Conservation (phyloP, 2,329 filamentous ascomycete species). For the Botrytis fragariae region DNA sequence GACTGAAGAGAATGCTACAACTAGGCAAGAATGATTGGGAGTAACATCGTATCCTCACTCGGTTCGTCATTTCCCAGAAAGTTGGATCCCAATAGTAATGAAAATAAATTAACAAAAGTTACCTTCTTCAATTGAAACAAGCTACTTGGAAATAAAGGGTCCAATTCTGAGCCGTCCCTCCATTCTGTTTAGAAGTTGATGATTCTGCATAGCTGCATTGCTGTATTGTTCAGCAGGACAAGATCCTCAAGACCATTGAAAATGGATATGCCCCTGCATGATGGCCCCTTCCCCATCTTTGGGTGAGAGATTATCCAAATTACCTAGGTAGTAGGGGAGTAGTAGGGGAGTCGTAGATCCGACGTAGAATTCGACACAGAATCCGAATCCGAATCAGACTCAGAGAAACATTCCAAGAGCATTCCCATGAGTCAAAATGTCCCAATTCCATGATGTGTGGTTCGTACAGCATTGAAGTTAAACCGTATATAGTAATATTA, state of each 20-base stretch:
- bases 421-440: neutral
- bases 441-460: neutral
- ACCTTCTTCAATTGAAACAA: slow-evolving; percentile 8
- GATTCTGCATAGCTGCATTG: neutral
- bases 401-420: neutral
- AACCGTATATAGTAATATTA: neutral
- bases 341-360: too few relatives aligned
- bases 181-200: neutral
- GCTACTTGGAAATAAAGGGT: neutral
- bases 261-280: slow-evolving; percentile 13
- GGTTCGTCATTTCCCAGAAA: neutral
- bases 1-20: neutral
- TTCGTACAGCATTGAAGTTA: neutral
- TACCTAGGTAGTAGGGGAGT: neutral
- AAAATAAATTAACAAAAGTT: neutral
- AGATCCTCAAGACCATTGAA: slow-evolving; percentile 1
- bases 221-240: slow-evolving; percentile 7
- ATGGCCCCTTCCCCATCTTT: neutral
- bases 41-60: slow-evolving; percentile 16
- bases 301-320: neutral
- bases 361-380: neutral
- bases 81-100: neutral
- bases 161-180: neutral
- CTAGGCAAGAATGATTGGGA: neutral
- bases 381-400: neutral